phyloP scores from a whole-genome alignment of 306 rosid species.

The Ormosia emarginata region DNA sequence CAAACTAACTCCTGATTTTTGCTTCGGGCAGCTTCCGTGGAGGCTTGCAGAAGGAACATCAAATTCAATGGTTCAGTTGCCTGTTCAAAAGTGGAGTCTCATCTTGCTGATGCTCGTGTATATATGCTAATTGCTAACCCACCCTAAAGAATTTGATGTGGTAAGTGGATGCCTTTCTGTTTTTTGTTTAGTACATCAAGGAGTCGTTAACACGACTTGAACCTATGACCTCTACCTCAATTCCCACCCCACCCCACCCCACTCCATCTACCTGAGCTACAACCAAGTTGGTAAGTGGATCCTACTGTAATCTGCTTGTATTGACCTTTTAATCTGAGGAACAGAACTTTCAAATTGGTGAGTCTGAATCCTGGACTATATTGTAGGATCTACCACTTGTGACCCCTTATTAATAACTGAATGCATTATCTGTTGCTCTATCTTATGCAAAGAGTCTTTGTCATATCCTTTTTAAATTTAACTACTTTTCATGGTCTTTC shows the following conservation, averaged over 20 bases:
- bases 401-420: neutral
- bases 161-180: conserved; percentile 37
- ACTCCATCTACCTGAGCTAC: too few species aligned
- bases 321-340: neutral
- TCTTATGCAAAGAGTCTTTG: neutral
- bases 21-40: conserved; percentile 68
- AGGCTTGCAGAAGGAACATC: conserved; percentile 93
- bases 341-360: neutral
- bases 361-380: neutral
- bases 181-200: too few species aligned
- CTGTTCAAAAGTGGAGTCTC: conserved; percentile 81
- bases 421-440: neutral
- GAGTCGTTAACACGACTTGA: too few species aligned
- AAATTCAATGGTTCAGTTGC: conserved; percentile 96
- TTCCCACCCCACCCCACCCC: too few species aligned
- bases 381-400: neutral
- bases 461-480: neutral
- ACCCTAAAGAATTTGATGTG: conserved; percentile 92
- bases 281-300: too few species aligned
- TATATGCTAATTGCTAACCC: conserved; percentile 96
- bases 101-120: conserved; percentile 93
- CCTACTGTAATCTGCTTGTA: neutral
- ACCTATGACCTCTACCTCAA: too few species aligned
- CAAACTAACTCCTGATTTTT: neutral
- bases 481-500: neutral